Evolutionary conservation across 2,329 filamentous ascomycete genomes (phyloP).

Genomic region (Elsinoe perseae): DNA sequence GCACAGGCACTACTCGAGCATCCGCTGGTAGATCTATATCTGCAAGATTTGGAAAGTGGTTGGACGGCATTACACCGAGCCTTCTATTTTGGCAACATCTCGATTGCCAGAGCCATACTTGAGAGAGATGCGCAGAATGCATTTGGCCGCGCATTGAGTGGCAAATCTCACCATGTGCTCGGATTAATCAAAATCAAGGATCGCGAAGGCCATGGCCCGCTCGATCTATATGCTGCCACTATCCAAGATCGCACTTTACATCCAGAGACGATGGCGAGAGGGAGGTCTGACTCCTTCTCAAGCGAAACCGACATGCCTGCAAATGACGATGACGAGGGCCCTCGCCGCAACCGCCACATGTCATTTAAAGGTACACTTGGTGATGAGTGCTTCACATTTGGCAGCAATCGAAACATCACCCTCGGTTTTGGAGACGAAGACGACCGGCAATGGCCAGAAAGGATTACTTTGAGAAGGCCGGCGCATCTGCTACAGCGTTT

Average conservation of each 20-base stretch:
- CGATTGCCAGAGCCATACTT: constrained; percentile 74
- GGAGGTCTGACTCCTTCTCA: constrained; percentile 26
- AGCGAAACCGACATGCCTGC: constrained; percentile 43
- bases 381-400: constrained; percentile 87
- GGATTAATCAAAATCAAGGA: constrained; percentile 92
- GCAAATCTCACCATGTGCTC: constrained; percentile 54
- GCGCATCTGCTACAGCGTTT: constrained; percentile 68
- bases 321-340: constrained; percentile 21
- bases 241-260: constrained; percentile 67
- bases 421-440: constrained; percentile 93
- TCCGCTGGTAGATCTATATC: constrained; percentile 74
- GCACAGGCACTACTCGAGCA: constrained; percentile 73
- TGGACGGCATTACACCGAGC: constrained; percentile 94
- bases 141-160: constrained; percentile 52
- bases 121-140: constrained; percentile 65
- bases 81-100: constrained; percentile 81
- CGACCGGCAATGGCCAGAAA: constrained; percentile 87
- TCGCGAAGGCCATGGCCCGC: constrained; percentile 85
- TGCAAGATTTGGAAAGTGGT: constrained; percentile 81
- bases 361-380: constrained; percentile 44
- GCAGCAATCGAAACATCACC: constrained; percentile 91
- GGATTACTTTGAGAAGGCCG: constrained; percentile 67
- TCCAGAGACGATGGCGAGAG: constrained; percentile 31
- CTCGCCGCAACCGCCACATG: constrained; percentile 20
- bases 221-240: constrained; percentile 84